Evolutionary conservation across 2,329 filamentous ascomycete species (phyloP).

Genomic region (Neofusicoccum cordaticola): DNA sequence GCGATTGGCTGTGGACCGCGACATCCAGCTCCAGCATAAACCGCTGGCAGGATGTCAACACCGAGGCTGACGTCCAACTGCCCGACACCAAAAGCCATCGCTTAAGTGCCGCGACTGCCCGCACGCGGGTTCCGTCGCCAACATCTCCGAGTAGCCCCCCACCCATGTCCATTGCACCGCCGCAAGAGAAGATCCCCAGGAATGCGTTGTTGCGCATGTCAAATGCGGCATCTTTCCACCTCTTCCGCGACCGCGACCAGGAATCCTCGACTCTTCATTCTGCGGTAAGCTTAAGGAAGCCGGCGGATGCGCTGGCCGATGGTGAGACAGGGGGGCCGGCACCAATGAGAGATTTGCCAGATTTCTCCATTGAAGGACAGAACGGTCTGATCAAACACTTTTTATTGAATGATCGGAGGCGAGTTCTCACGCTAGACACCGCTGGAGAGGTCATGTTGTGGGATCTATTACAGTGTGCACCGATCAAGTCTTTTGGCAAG

Average conservation of each 20-base stretch:
- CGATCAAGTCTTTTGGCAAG: slow-evolving; percentile 90
- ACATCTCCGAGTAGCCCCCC: slow-evolving; percentile 35
- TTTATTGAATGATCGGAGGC: slow-evolving; percentile 83
- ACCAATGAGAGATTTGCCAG: slow-evolving; percentile 43
- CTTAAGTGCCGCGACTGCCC: slow-evolving; percentile 46
- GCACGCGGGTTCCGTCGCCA: slow-evolving; percentile 40
- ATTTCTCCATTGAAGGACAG: slow-evolving; percentile 75
- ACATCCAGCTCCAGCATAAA: slow-evolving; percentile 90
- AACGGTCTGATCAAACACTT: slow-evolving; percentile 93
- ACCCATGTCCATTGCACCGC: slow-evolving; percentile 32
- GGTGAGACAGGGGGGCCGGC: slow-evolving; percentile 49
- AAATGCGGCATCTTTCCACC: slow-evolving; percentile 75
- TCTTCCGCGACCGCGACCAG: slow-evolving; percentile 51
- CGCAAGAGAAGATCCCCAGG: slow-evolving; percentile 67
- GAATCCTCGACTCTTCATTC: slow-evolving; percentile 56
- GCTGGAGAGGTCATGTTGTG: slow-evolving; percentile 92
- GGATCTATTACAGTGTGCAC: slow-evolving; percentile 88
- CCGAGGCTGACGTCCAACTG: slow-evolving; percentile 63
- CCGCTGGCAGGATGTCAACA: slow-evolving; percentile 84
- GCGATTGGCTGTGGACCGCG: slow-evolving; percentile 83
- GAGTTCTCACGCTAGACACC: slow-evolving; percentile 88
- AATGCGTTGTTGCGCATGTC: slow-evolving; percentile 79
- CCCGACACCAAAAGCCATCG: slow-evolving; percentile 50
- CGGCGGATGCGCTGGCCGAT: slow-evolving; percentile 54
- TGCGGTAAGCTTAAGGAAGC: slow-evolving; percentile 52